phyloP scores from a whole-genome alignment of 108 stramenopile species.

The Nannochloropsis granulata region DNA sequence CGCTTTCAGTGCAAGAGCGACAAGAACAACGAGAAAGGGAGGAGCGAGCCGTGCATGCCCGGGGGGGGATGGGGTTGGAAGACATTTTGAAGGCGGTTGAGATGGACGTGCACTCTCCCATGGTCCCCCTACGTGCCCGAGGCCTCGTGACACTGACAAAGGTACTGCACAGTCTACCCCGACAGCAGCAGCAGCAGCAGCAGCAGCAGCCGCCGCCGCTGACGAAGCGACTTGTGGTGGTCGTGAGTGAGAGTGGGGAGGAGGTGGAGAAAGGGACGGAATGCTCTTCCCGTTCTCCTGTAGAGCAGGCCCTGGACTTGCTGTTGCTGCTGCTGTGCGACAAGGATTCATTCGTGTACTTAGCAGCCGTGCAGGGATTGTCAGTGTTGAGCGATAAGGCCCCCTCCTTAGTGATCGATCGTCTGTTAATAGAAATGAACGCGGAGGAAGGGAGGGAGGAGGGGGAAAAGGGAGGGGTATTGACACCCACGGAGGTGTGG shows the following conservation, averaged over 20 bases:
- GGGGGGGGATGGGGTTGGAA: background rate
- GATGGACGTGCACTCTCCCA: background rate
- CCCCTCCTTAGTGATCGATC: background rate
- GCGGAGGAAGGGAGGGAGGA: background rate
- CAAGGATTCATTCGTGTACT: background rate
- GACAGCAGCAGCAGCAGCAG: background rate
- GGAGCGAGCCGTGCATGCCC: background rate
- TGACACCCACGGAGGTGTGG: background rate
- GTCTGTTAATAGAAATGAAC: background rate
- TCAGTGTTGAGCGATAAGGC: background rate
- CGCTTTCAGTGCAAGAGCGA: background rate
- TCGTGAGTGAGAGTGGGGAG: background rate
- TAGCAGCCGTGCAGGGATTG: background rate
- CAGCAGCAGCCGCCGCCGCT: background rate
- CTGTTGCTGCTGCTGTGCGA: background rate
- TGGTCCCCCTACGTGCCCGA: background rate
- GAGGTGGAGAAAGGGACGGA: background rate
- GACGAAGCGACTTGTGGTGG: too few species aligned
- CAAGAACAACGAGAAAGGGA: background rate
- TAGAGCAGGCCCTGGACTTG: background rate
- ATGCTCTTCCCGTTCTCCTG: too few species aligned
- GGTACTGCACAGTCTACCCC: background rate
- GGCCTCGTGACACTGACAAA: background rate
- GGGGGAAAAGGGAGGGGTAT: background rate
- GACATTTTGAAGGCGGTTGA: background rate